phyloP scores from a whole-genome alignment of 345 rosid species.

The Microcos paniculata region DNA sequence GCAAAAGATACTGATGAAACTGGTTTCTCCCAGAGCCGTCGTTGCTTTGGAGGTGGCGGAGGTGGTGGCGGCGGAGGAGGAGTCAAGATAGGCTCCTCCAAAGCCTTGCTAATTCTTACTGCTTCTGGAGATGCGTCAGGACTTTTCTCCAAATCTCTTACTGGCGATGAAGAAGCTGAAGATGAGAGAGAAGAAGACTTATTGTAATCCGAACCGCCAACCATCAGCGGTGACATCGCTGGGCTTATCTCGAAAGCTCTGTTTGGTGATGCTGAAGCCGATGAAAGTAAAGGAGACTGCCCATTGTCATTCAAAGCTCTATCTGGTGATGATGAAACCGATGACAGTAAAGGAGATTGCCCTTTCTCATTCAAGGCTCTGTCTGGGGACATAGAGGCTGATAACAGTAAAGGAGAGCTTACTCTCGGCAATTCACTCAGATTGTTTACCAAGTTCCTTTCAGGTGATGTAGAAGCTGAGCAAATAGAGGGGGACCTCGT shows the following conservation, averaged over 20 bases:
- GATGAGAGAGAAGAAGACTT: slow-evolving; percentile 20
- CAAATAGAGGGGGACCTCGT: neutral
- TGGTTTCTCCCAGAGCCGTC: slow-evolving; percentile 28
- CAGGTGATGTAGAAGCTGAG: slow-evolving; percentile 16
- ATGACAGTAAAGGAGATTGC: slow-evolving; percentile 43
- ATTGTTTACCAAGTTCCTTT: neutral
- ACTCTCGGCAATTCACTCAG: neutral
- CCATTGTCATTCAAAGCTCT: slow-evolving; percentile 32
- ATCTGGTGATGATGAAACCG: slow-evolving; percentile 52
- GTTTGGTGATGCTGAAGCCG: slow-evolving; percentile 43
- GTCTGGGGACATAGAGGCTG: slow-evolving; percentile 53
- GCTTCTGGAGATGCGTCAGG: slow-evolving; percentile 28
- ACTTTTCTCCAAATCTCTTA: slow-evolving; percentile 25
- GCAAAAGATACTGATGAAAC: slow-evolving; percentile 29
- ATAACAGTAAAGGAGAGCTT: slow-evolving; percentile 41
- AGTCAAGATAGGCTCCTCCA: slow-evolving; percentile 30
- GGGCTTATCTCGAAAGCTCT: slow-evolving; percentile 33
- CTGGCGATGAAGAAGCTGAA: slow-evolving; percentile 22
- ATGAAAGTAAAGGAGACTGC: slow-evolving; percentile 35
- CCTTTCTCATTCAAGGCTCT: slow-evolving; percentile 29
- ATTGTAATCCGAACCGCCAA: slow-evolving; percentile 17
- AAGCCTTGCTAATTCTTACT: slow-evolving; percentile 23
- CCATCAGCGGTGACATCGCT: slow-evolving; percentile 26
- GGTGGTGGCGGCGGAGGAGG: slow-evolving; percentile 30
- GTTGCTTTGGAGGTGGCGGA: slow-evolving; percentile 37